Percentiles rank a stretch among this genome's conserved stretches.
Evolutionary conservation across 2,329 filamentous ascomycete species (phyloP).

Genomic region (Dothistroma septosporum): DNA sequence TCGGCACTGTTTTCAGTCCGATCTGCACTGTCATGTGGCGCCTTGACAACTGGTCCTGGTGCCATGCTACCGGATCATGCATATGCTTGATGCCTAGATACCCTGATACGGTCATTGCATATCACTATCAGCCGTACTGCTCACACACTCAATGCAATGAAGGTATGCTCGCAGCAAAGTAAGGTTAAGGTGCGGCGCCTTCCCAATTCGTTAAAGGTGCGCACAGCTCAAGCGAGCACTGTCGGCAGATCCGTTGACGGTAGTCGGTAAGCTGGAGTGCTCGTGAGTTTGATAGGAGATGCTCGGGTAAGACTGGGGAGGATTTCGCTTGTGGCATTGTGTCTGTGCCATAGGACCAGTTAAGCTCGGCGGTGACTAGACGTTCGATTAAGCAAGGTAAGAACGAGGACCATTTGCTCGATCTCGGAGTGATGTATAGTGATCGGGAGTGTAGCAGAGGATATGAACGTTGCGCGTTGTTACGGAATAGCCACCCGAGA

Average conservation of each 20-base stretch:
- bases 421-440: not conserved
- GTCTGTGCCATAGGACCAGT: not conserved
- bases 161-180: not conserved
- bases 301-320: not conserved
- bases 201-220: not conserved
- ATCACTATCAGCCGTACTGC: not conserved
- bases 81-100: not conserved
- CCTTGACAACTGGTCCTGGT: not conserved
- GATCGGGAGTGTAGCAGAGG: not conserved
- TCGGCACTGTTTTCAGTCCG: not conserved
- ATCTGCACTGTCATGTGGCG: not conserved
- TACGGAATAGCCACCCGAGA: not conserved
- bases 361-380: not conserved
- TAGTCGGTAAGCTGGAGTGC: not conserved
- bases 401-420: not conserved
- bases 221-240: not conserved
- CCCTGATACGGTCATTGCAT: not conserved
- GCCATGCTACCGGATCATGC: not conserved
- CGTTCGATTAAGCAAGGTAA: not conserved
- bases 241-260: not conserved
- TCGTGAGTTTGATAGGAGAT: not conserved
- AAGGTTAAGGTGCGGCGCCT: not conserved
- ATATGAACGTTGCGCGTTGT: not conserved
- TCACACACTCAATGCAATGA: not conserved
- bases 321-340: not conserved